Conservation (phyloP, 495 filamentous ascomycete species). For the Jackrogersella multiformis region DNA sequence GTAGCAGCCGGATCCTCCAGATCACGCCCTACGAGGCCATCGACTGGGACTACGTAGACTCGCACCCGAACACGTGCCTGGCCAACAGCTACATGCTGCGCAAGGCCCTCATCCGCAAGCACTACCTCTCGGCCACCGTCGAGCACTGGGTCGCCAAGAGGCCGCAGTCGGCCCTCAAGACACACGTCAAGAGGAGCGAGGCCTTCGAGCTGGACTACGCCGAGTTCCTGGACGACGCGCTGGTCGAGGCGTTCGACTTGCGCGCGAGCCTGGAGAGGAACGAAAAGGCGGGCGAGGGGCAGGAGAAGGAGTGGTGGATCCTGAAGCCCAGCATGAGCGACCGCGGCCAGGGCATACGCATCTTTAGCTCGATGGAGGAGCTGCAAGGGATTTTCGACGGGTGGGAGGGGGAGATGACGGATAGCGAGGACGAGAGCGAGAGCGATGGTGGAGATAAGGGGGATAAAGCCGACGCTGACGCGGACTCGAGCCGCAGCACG, state of each 20-base stretch:
- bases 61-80: slow-evolving; percentile 66
- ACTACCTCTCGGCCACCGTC: slow-evolving; percentile 84
- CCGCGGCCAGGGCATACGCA: slow-evolving; percentile 86
- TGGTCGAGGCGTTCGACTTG: slow-evolving; percentile 88
- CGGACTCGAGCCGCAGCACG: slow-evolving; percentile 3
- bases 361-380: slow-evolving; percentile 85
- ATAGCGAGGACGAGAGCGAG: slow-evolving; percentile 63
- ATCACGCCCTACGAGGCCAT: slow-evolving; percentile 87
- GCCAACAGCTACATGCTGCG: slow-evolving; percentile 90
- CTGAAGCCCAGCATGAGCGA: slow-evolving; percentile 98
- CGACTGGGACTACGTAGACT: slow-evolving; percentile 77
- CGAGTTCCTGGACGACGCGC: slow-evolving; percentile 93
- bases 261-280: slow-evolving; percentile 78
- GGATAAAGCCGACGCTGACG: background rate
- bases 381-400: slow-evolving; percentile 85
- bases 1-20: slow-evolving; percentile 69
- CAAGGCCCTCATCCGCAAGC: slow-evolving; percentile 97
- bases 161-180: slow-evolving; percentile 71
- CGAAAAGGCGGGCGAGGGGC: slow-evolving; percentile 43
- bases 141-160: slow-evolving; percentile 83
- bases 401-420: slow-evolving; percentile 73
- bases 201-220: slow-evolving; percentile 95
- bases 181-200: slow-evolving; percentile 75
- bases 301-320: slow-evolving; percentile 92
- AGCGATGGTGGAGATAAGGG: too few species aligned